Evolutionary conservation across 2,329 filamentous ascomycete genomes (phyloP).

Genomic region (Magnaporthiopsis poae): DNA sequence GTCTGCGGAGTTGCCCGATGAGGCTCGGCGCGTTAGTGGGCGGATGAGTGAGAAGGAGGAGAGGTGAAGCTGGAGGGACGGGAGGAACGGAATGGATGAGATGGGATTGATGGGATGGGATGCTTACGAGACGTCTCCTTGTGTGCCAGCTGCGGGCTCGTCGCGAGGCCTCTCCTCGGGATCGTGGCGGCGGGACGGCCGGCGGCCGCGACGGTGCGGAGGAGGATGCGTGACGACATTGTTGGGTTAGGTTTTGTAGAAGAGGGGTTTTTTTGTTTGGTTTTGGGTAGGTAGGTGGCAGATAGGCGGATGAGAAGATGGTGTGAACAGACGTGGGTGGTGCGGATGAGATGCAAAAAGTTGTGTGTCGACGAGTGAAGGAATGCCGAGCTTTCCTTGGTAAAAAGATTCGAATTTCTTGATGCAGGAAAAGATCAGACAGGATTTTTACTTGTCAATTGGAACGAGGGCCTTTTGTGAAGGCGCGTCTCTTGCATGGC

Average conservation of each 20-base stretch:
- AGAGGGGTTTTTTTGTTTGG: not conserved
- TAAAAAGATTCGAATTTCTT: too few relatives aligned
- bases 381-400: too few relatives aligned
- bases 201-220: not conserved
- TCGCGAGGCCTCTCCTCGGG: constrained; percentile 1
- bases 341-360: too few relatives aligned
- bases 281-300: too few relatives aligned
- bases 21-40: not conserved
- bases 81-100: not conserved
- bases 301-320: not conserved
- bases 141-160: constrained; percentile 2
- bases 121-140: constrained; percentile 7
- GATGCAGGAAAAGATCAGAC: too few relatives aligned
- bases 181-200: constrained; percentile 1
- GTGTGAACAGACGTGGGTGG: not conserved
- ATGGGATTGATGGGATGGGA: not conserved
- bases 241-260: not conserved
- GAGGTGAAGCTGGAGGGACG: too few relatives aligned
- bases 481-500: too few relatives aligned
- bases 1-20: constrained; percentile 7
- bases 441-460: too few relatives aligned
- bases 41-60: too few relatives aligned
- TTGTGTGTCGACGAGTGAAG: too few relatives aligned
- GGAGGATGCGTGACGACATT: constrained; percentile 5
- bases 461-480: too few relatives aligned